phyloP scores from a whole-genome alignment of 2,329 filamentous ascomycete species.

The Incumbomyces delicatus region DNA sequence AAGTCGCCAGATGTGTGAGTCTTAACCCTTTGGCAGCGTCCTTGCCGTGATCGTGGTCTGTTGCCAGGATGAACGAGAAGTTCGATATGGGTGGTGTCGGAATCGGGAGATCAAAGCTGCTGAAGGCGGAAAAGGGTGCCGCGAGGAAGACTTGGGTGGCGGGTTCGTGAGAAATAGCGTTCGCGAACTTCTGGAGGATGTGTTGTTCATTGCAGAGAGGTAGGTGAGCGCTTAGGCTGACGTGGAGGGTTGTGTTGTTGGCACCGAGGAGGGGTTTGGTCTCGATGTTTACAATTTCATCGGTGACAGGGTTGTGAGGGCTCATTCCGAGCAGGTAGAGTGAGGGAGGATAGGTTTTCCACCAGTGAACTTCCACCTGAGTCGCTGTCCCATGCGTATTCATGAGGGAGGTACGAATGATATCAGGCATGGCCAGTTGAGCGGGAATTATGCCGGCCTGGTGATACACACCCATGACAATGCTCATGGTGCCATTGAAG shows the following conservation, averaged over 20 bases:
- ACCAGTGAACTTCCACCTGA: conserved; percentile 39
- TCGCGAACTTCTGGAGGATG: conserved; percentile 13
- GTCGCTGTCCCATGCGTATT: conserved; percentile 11
- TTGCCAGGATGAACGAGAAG: conserved; percentile 16
- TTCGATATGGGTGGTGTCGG: conserved; percentile 11
- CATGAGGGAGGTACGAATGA: conserved; percentile 18
- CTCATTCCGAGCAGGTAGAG: conserved; percentile 39
- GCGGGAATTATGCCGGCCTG: conserved; percentile 44
- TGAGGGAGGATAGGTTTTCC: conserved; percentile 47
- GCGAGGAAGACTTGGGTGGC: conserved; percentile 32
- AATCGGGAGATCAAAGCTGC: conserved; percentile 6
- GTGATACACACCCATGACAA: conserved; percentile 44
- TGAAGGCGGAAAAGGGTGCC: conserved; percentile 34
- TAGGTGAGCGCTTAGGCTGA: conserved; percentile 29
- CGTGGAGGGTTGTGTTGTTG: conserved; percentile 31
- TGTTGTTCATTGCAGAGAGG: conserved; percentile 12
- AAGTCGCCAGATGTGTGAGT: conserved; percentile 31
- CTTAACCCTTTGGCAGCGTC: conserved; percentile 3
- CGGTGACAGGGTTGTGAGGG: conserved; percentile 17
- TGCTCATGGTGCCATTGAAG: conserved; percentile 40
- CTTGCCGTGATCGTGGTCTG: conserved; percentile 11
- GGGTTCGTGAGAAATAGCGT: conserved; percentile 9
- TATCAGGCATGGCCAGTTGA: conserved; percentile 36
- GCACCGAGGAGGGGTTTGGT: conserved; percentile 43
- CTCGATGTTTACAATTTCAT: conserved; percentile 24